Base-by-base conservation (phyloP, 805 yeast species). In the Phaffomyces opuntiae region DNA sequence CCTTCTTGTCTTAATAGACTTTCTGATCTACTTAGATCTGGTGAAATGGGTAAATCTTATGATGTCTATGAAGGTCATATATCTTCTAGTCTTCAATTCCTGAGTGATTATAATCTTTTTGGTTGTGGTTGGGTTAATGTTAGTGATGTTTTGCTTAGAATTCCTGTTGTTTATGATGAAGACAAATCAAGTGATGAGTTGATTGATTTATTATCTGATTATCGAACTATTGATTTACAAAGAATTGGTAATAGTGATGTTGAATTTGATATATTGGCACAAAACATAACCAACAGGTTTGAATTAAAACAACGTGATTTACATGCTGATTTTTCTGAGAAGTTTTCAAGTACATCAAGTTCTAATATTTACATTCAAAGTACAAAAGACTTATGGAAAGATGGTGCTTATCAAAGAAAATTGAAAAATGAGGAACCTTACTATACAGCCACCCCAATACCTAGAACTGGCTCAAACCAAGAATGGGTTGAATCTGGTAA, bases 51-150 rank as follows among this genome's bases (percentile, higher is more conserved):
- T 3, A 57, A 56, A 19, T 47, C 55, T 0, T 51, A 67, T 13
- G 81, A 80, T 39, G 78, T 81, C 0, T 87, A 69, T 60, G 99
- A 93, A 56, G 70, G 89, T 0, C 98, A 93, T 57, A 72, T 91
- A 12, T 89, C 96, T 0, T 83, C 70, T 53, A 57, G 77, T 1
- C 62, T 87, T 7, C 97, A 93, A 57, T 88, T 91, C 57, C 61
- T 87, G 26, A 71, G 85, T 0, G 99, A 93, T 59, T 88, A 74
- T 63, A 90, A 91, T 57, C 63, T 91, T 29, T 87, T 74, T 58
- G 95, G 96, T 1, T 87, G 96, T 62, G 80, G 82, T 6, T 87
- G 95, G 91, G 49, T 90, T 21, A 65, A 72, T 16, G 46, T 82
- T 1, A 54, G 60, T 3, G 52, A 65, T 5, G 64, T 75, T 24